Base-by-base conservation (phyloP, 208 protist species). In the Crithidia bombi region DNA sequence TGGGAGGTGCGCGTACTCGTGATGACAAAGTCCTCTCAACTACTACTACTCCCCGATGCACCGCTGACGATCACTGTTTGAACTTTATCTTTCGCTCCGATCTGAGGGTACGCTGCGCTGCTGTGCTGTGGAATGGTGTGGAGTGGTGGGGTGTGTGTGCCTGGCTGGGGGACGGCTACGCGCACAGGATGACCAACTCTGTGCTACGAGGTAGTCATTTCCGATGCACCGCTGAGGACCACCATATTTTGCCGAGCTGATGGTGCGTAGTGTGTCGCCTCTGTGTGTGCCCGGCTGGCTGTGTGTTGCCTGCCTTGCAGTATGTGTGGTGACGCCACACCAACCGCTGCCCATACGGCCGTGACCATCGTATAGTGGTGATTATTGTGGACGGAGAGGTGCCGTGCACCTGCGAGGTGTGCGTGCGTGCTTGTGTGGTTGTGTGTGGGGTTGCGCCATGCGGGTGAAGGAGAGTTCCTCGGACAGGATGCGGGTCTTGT, bases 21-120 rank as follows among this genome's bases (percentile, higher is more conserved):
- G 65, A 70, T 70, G 65, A 70, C 30, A 70, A 70, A 70, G 65
- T 61, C 23, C 65, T 70, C 65, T 52, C 65, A 44, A 62, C 65
- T 70, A 62, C 65, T 70, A 62, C 51, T 69, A 49, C 36, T n/a
- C n/a, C 43, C 52, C 39, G 52, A 49, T 58, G 66, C 19, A 25
- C 12, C 35, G 49, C 39, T 73, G 66, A 46, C 39, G 73, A 74
- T 32, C 38, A 47, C 14, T 32, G 44, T 55, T 69, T 79, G 73
- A 69, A 73, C 73, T 70, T 79, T 57, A 26, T 73, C 73, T 79
- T 79, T 79, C 73, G 73, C 73, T 79, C 73, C 73, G 73, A 79
- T 79, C 73, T 79, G 73, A 79, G 41, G 65, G 47, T 30, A n/a
- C 38, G 38, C 38, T 14, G 38, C 38, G 38, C 38, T 43, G 38